Base-by-base conservation (phyloP, 495 filamentous ascomycete species). In the Podospora sp. region DNA sequence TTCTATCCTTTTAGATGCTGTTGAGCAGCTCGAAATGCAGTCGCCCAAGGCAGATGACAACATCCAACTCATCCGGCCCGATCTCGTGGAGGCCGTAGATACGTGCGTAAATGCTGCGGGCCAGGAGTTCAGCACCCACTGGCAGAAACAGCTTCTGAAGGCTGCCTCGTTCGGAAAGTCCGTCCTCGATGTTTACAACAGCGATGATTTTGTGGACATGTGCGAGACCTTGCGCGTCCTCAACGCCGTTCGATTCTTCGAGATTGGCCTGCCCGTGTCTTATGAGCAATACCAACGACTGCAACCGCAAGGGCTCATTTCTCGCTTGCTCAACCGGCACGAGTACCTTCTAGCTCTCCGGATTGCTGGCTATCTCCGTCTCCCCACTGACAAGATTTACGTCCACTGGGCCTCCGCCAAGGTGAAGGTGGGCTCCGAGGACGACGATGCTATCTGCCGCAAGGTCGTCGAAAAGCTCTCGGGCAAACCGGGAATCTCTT, bases 171-270 rank as follows among this genome's bases (percentile, higher is more conserved):
- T 97, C 76, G 95, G 95, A 14, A 99, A 99, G 76, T 98, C 95
- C 0, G 94, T 97, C 0, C 85, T 97, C 1, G 95, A 97, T 70
- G 87, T 98, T 29, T 99, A 98, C 79, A 96, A 91, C 77, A 96
- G 92, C 73, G 95, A 99, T 69, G 94, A 98, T 65, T 99, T 98
- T 76, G 96, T 99, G 27, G 93, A 97, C 65, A 97, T 97, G 92
- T 97, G 92, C 69, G 95, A 99, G 77, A 94, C 90, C 12, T 79
- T 98, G 20, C 89, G 95, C 57, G 93, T 99, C 3, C 84, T 99
- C 33, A 97, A 96, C 72, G 94, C 96, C 18, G 89, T 93, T 4
- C 85, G 95, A 56, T 96, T 91, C 75, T 97, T 92, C 71, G 89
- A 95, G 72, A 89, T 99, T 63, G 95, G 96, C 14, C 71, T 99